Conservation (phyloP, 345 rosid genomes). For the Sisymbrium altissimum region DNA sequence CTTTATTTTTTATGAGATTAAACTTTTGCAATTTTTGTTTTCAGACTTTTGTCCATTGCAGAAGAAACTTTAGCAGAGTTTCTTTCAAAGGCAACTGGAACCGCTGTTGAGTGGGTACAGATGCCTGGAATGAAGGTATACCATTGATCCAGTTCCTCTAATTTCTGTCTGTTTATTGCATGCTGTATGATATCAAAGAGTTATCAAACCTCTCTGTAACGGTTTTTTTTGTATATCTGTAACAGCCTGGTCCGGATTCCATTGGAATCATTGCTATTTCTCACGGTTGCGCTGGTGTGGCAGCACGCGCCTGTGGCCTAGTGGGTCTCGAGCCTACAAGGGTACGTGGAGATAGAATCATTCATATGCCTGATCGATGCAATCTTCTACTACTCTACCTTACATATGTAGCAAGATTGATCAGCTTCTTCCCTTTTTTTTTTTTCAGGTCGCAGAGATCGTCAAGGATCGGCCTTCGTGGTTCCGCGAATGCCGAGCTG, state of each 20-base stretch:
- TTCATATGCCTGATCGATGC: not conserved
- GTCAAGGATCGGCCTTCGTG: constrained; percentile 98
- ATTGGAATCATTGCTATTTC: constrained; percentile 99
- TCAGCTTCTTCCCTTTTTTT: not conserved
- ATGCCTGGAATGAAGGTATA: constrained; percentile 99
- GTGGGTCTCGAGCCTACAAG: constrained; percentile 99
- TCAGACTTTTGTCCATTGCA: constrained; percentile 99
- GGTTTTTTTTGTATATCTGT: not conserved
- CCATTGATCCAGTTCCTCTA: not conserved
- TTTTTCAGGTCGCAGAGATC: constrained; percentile 88
- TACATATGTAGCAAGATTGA: not conserved
- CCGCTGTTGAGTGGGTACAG: constrained; percentile 99
- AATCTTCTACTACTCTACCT: not conserved
- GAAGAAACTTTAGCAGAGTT: constrained; percentile 99
- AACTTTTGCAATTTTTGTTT: not conserved
- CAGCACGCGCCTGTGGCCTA: constrained; percentile 99
- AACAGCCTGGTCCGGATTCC: constrained; percentile 99
- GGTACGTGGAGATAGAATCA: constrained; percentile 47
- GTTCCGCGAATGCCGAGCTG: constrained; percentile 99
- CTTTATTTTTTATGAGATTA: constrained; percentile 13
- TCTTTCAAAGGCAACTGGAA: constrained; percentile 99
- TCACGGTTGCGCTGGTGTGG: constrained; percentile 99
- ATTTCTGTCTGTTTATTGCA: not conserved
- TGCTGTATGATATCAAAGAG: not conserved
- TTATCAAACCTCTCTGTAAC: not conserved